These are phyloP conservation scores for Irpex sp. DNA, from an alignment of 1,284 basidiomycete genomes.

Conservation along the genomic window DNA sequence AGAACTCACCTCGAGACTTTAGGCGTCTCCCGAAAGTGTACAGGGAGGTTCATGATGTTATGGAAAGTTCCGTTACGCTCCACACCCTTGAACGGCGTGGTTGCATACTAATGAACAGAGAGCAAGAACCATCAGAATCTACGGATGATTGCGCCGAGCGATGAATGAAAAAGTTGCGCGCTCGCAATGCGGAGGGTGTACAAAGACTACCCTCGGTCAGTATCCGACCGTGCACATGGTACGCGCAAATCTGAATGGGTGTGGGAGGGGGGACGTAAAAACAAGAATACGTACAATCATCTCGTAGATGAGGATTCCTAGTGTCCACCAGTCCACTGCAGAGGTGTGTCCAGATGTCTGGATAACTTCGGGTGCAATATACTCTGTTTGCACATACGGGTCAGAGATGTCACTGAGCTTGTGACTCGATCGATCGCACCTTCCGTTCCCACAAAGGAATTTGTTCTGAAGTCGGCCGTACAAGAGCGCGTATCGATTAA, in stretches of 20 bases:
- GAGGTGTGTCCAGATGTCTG: conserved; percentile 96
- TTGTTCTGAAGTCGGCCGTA: conserved; percentile 96
- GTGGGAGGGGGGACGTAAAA: conserved; percentile 8
- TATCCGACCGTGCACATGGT: neutral
- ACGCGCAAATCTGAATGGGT: neutral
- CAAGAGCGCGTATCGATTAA: conserved; percentile 96
- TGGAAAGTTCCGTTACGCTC: conserved; percentile 95
- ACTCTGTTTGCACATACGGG: conserved; percentile 54
- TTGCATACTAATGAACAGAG: conserved; percentile 68
- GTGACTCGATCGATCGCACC: conserved; percentile 44
- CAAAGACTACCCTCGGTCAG: neutral
- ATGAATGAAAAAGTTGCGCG: conserved; percentile 1
- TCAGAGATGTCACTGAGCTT: conserved; percentile 12
- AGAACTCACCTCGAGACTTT: conserved; percentile 75
- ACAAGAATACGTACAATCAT: conserved; percentile 83
- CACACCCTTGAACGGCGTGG: conserved; percentile 96
- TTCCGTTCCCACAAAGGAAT: conserved; percentile 98
- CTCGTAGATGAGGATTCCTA: conserved; percentile 98
- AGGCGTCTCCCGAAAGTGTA: conserved; percentile 83
- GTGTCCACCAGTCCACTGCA: conserved; percentile 99
- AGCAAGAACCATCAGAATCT: conserved; percentile 2
- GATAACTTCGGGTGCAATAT: conserved; percentile 99
- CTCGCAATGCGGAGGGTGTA: neutral
- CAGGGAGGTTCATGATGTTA: conserved; percentile 88
- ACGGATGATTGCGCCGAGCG: conserved; percentile 6